Conservation (phyloP, 1,284 basidiomycete genomes). For the Thecaphora thlaspeos region DNA sequence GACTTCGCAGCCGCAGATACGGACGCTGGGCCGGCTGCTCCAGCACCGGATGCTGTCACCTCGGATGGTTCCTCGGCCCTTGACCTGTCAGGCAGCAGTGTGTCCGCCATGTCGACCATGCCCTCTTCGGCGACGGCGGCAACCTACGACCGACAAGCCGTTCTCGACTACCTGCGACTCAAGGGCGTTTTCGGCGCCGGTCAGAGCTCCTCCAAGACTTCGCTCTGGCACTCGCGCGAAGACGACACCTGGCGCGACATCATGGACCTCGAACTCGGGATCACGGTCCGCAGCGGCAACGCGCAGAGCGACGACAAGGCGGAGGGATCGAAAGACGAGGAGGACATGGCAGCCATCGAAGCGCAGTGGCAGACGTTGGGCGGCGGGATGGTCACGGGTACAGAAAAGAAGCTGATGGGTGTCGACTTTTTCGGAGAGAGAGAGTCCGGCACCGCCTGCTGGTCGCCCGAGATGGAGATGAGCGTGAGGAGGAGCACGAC, state of each 20-base stretch:
- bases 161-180: slow-evolving; percentile 24
- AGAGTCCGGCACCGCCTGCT: slow-evolving; percentile 13
- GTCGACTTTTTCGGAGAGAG: slow-evolving; percentile 31
- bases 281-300: slow-evolving; percentile 1
- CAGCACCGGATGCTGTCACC: no score
- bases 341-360: neutral
- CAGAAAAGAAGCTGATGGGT: slow-evolving; percentile 3
- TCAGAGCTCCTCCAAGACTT: neutral
- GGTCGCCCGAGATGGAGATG: slow-evolving; percentile 28
- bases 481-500: slow-evolving; percentile 10
- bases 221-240: slow-evolving; percentile 4
- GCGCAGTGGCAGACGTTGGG: neutral
- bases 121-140: neutral
- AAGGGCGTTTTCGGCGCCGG: slow-evolving; percentile 12
- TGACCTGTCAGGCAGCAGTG: no score
- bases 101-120: neutral
- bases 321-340: neutral
- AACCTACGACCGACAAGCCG: slow-evolving; percentile 20
- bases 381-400: neutral
- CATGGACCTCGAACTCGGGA: slow-evolving; percentile 30
- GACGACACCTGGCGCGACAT: slow-evolving; percentile 17
- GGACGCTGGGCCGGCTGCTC: no score
- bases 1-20: no score
- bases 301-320: slow-evolving; percentile 1
- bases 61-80: no score